Evolutionary conservation across 2,329 filamentous ascomycete species (phyloP).

Genomic region (Microsporum ferrugineum): DNA sequence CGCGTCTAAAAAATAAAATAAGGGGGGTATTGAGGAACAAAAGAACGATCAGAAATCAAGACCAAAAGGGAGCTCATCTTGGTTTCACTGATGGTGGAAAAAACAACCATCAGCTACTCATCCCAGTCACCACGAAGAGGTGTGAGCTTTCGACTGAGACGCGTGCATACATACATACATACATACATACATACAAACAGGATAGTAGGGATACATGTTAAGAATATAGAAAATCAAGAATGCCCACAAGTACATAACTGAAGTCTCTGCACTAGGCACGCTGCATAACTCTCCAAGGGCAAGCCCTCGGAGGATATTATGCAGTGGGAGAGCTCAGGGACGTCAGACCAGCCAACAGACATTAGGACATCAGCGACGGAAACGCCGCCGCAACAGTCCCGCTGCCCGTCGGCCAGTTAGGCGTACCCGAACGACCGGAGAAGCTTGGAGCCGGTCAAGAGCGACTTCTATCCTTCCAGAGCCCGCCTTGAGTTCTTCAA

Average conservation of each 20-base stretch:
- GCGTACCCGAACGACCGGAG: too few relatives aligned
- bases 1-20: too few relatives aligned
- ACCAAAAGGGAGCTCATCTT: neutral
- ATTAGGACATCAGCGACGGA: too few relatives aligned
- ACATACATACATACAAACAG: neutral
- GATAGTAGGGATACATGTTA: neutral
- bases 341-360: neutral
- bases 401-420: too few relatives aligned
- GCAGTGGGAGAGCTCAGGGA: neutral
- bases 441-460: neutral
- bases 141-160: neutral
- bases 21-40: too few relatives aligned
- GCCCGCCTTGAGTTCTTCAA: neutral
- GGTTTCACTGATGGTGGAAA: neutral
- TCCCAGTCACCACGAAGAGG: conserved; percentile 3
- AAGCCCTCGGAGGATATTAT: neutral
- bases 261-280: neutral
- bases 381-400: too few relatives aligned
- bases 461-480: neutral
- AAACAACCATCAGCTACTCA: neutral
- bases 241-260: neutral
- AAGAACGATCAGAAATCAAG: too few relatives aligned
- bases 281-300: neutral
- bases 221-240: neutral
- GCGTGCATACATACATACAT: neutral